Evolutionary conservation across 176 grass and related monocot genomes (phyloP).

Genomic region (Aegilops umbellulata): DNA sequence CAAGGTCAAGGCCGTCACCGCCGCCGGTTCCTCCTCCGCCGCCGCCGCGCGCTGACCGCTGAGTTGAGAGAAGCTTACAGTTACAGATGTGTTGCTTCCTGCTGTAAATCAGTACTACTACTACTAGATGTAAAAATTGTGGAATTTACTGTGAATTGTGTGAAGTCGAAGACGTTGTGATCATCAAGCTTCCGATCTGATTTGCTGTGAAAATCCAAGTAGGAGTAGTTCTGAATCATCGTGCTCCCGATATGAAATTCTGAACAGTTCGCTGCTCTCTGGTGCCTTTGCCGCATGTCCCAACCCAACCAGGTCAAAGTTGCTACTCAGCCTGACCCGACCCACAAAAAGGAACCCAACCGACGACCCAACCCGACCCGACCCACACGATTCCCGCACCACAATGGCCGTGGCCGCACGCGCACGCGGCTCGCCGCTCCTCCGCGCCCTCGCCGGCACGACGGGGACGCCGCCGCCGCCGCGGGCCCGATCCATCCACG

Average conservation of each 20-base stretch:
- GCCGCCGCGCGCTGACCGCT: not conserved
- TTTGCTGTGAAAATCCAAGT: too few relatives aligned
- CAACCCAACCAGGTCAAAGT: too few relatives aligned
- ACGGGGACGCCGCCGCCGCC: not conserved
- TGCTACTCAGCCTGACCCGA: too few relatives aligned
- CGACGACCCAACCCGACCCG: not conserved
- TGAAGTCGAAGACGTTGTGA: not conserved
- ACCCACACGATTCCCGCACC: not conserved
- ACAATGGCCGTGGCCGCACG: constrained; percentile 24
- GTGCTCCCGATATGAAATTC: too few relatives aligned
- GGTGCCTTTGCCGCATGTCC: too few relatives aligned
- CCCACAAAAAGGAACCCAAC: not conserved
- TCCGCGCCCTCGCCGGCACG: not conserved
- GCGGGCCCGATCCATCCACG: constrained; percentile 52
- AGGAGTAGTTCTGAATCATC: too few relatives aligned
- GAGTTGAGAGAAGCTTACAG: not conserved
- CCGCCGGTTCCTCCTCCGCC: not conserved
- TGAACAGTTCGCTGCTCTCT: too few relatives aligned
- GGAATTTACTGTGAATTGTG: not conserved
- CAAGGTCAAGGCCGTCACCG: constrained; percentile 73
- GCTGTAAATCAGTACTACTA: not conserved
- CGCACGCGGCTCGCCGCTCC: not conserved
- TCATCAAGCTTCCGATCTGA: too few relatives aligned
- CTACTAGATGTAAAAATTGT: too few relatives aligned
- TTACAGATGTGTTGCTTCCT: too few relatives aligned